Percentiles rank a stretch among this genome's conserved stretches.
phyloP scores from a whole-genome alignment of 2,329 filamentous ascomycete species.

The Exophiala sp. region DNA sequence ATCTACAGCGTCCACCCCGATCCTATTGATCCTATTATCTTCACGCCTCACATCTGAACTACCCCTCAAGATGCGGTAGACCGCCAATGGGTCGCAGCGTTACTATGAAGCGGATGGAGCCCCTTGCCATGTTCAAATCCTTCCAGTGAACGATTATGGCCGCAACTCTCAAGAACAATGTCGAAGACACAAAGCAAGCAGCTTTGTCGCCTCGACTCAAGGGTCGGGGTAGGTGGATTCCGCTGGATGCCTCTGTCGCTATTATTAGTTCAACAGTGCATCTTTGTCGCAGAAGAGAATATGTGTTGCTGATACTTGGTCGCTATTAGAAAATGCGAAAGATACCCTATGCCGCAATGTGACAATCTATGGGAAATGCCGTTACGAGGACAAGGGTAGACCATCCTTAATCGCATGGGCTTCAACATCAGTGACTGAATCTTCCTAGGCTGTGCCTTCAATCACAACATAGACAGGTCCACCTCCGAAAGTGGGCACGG shows the following conservation, averaged over 20 bases:
- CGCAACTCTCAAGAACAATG: constrained; percentile 38
- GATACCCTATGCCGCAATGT: constrained; percentile 90
- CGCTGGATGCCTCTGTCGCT: background rate
- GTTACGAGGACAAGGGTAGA: constrained; percentile 76
- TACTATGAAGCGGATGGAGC: constrained; percentile 18
- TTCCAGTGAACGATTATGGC: constrained; percentile 35
- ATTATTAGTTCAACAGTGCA: background rate
- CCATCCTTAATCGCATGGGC: background rate
- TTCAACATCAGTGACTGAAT: constrained; percentile 12
- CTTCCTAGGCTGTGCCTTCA: constrained; percentile 67
- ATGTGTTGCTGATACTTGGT: constrained; percentile 7
- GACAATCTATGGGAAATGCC: constrained; percentile 86
- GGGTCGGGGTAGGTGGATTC: constrained; percentile 40
- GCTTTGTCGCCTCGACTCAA: constrained; percentile 45
- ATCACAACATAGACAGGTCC: constrained; percentile 52
- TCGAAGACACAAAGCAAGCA: constrained; percentile 43
- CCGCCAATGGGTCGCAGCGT: background rate
- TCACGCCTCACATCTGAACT: background rate
- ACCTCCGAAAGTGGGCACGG: constrained; percentile 37
- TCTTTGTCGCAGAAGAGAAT: background rate
- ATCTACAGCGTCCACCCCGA: constrained; percentile 1
- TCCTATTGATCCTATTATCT: background rate
- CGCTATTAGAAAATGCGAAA: constrained; percentile 61
- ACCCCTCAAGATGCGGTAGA: constrained; percentile 8
- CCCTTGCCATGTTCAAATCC: constrained; percentile 18